Base-by-base conservation (phyloP, 1,284 basidiomycete species). In the Trichosporon sp. region DNA sequence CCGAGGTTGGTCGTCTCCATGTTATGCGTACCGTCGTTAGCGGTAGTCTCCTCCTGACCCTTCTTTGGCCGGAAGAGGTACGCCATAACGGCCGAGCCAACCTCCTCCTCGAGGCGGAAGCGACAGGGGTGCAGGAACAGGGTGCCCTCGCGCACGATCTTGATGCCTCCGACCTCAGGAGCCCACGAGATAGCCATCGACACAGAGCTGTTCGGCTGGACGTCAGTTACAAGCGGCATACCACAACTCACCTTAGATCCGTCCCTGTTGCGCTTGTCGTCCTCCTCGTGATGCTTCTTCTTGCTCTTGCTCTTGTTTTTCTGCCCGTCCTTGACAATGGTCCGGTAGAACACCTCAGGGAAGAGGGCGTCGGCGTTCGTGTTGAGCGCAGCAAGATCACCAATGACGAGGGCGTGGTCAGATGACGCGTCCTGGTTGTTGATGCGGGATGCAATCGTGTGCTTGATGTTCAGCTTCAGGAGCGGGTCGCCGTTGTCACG, bases 131-230 rank as follows among this genome's bases (percentile, higher is more conserved):
- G 92, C 65, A 97, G 84, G 60, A 89, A 88, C 62, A 97, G 83
- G 72, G 92, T 89, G 76, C 97, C 93, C 32, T 88, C 86, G 80
- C 94, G 90, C 77, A 95, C 91, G 73, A 98, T 94, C 8, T 90
- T 88, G 74, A 99, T 98, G 11, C 95, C 96, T 27, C 94, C 96
- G 3, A 98, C 93, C 2, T 95, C 92, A 0, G 93, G 88, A n/a
- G 93, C 85, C 23, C 92, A 87, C 3, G 87, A 89, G 92, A 92
- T 94, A 38, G 53, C 70, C 29, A 72, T 73, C 2, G 75, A 75
- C n/a, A 73, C 34, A 13, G 68, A 70, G 56, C 64, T 66, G 29
- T 62, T 63, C 11, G 72, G 69, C 34, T 65, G 72, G 2, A 11
- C 15, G 60, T 67, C 63, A 66, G 62, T 65, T 21, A 23, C 53